phyloP scores from a whole-genome alignment of 176 grass and related monocot species.

The Phragmites australis region DNA sequence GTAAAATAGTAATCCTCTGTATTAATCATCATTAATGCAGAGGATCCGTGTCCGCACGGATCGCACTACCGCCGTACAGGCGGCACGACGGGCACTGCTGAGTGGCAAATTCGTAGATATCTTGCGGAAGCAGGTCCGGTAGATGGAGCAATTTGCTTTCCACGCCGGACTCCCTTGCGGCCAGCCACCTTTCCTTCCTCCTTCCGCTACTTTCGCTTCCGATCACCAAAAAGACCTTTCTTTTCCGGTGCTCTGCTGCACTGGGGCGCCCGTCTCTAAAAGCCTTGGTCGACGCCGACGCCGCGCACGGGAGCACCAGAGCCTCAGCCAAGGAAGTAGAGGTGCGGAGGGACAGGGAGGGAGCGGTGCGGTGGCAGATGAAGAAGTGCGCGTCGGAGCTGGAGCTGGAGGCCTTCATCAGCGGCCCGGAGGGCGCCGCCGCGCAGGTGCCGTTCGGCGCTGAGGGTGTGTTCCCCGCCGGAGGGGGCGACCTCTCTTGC shows the following conservation, averaged over 20 bases:
- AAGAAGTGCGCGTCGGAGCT: constrained; percentile 77
- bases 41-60: no score
- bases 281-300: constrained; percentile 37
- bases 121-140: neutral
- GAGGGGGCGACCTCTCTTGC: constrained; percentile 27
- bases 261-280: constrained; percentile 35
- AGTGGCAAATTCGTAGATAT: constrained; percentile 38
- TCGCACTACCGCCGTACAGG: constrained; percentile 13
- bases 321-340: neutral
- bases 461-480: neutral
- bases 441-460: constrained; percentile 15
- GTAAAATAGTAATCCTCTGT: no score
- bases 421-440: neutral
- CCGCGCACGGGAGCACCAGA: constrained; percentile 31
- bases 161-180: constrained; percentile 39
- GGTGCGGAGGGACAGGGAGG: neutral
- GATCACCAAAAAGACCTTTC: constrained; percentile 29
- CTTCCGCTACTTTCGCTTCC: constrained; percentile 35
- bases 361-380: constrained; percentile 38
- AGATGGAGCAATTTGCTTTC: constrained; percentile 18
- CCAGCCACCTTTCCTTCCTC: constrained; percentile 35
- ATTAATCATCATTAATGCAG: no score
- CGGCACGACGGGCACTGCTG: neutral
- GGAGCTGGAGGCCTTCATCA: constrained; percentile 61
- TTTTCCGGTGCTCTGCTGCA: constrained; percentile 4